phyloP scores from a whole-genome alignment of 352 stramenopile genomes.

The Phytophthora macrochlamydospora region DNA sequence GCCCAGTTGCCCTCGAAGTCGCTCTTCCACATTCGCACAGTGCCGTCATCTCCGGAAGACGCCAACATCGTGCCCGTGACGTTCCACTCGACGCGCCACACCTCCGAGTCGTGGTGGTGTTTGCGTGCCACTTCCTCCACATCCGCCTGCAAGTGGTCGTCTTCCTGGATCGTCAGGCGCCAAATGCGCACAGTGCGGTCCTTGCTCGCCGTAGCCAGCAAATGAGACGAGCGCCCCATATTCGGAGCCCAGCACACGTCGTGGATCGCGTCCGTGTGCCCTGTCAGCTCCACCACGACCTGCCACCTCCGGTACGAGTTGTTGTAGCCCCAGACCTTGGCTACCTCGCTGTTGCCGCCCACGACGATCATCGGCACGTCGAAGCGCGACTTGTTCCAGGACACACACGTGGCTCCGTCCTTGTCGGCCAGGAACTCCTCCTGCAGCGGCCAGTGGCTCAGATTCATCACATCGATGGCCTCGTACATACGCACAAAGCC shows the following conservation, averaged over 20 bases:
- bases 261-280: conserved; percentile 90
- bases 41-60: conserved; percentile 93
- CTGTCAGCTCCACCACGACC: conserved; percentile 79
- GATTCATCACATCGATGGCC: conserved; percentile 95
- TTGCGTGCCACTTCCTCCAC: conserved; percentile 80
- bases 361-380: conserved; percentile 95
- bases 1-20: conserved; percentile 93
- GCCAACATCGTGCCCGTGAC: conserved; percentile 96
- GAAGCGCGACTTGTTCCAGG: conserved; percentile 95
- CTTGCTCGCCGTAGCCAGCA: conserved; percentile 93
- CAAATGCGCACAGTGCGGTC: conserved; percentile 91
- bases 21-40: conserved; percentile 95
- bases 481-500: conserved; percentile 96
- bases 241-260: conserved; percentile 97
- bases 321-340: conserved; percentile 93
- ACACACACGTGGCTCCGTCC: conserved; percentile 91
- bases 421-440: conserved; percentile 87
- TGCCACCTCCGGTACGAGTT: conserved; percentile 89
- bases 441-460: conserved; percentile 94
- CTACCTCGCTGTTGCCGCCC: conserved; percentile 87
- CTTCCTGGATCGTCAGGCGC: conserved; percentile 76
- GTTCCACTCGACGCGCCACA: conserved; percentile 97
- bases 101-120: conserved; percentile 88
- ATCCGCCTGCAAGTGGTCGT: conserved; percentile 67
- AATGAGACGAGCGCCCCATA: conserved; percentile 93